Percentiles rank a stretch among this genome's conserved stretches.
Conservation (phyloP, 2,329 filamentous ascomycete genomes). For the Ascosphaera pollenicola region DNA sequence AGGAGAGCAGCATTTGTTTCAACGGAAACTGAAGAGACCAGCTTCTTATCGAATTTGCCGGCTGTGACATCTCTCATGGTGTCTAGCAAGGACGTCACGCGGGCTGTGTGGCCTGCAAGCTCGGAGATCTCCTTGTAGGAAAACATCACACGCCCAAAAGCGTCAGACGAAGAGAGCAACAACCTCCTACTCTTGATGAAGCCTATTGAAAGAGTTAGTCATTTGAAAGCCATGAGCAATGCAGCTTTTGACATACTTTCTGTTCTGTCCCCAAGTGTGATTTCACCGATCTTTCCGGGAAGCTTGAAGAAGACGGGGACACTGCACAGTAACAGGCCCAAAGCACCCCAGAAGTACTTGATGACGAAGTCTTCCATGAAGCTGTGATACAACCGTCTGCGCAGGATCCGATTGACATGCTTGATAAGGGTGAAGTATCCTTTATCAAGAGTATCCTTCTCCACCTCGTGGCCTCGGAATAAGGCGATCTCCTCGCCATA, state of each 20-base stretch:
- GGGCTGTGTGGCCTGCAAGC: conserved; percentile 80
- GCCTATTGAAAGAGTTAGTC: conserved; percentile 19
- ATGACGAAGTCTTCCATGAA: conserved; percentile 99
- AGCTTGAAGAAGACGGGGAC: conserved; percentile 92
- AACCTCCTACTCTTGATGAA: conserved; percentile 91
- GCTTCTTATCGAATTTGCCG: conserved; percentile 86
- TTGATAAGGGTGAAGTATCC: conserved; percentile 98
- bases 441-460: conserved; percentile 93
- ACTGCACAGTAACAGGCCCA: conserved; percentile 79
- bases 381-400: conserved; percentile 84
- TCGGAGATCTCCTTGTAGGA: conserved; percentile 96
- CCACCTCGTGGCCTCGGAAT: conserved; percentile 75
- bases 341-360: conserved; percentile 96
- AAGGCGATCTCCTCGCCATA: conserved; percentile 89
- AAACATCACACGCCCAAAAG: conserved; percentile 91
- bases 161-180: conserved; percentile 80
- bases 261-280: conserved; percentile 30
- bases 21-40: conserved; percentile 70
- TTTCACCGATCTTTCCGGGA: conserved; percentile 39
- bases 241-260: conserved; percentile 25
- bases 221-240: conserved; percentile 1
- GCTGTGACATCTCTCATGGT: conserved; percentile 86
- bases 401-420: conserved; percentile 89
- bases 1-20: conserved; percentile 68
- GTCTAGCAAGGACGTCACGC: conserved; percentile 70